Base-by-base conservation (phyloP, 768 basidiomycete species). In the Sporobolomyces roseus region DNA sequence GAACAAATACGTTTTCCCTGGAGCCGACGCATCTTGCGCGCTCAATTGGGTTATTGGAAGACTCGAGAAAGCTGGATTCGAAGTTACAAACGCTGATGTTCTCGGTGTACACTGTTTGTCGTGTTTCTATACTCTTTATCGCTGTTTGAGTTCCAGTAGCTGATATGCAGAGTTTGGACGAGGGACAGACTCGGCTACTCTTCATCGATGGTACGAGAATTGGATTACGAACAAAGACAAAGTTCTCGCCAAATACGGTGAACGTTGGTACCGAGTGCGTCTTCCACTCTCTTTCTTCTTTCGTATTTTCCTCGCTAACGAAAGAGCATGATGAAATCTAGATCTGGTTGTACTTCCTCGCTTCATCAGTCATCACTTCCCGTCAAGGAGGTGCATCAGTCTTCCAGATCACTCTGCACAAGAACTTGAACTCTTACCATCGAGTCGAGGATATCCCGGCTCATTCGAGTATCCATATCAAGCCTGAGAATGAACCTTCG, bases 1-100 rank as follows among this genome's bases (percentile, higher is more conserved):
- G 91, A 93, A 90, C 85, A 93, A 93, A 77, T 98, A 99, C 74
- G 81, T 99, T 77, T 99, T 99, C 87, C 94, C 96, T 51, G 94
- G 94, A 77, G 96, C 94, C 4, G 96, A 99, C 75, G 96, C 96
- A 0, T 91, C 88, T 3, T 91, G 91, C 79, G 90, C 93, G 25
- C 87, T 98, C 35, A 91, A 89, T 46, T 98, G 94, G 94, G 92
- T 96, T 63, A 84, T 99, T 68, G 84, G 81, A 41, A 73, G 82
- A 77, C 78, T 83, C 56, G 93, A 98, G 80, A 81, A 82, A 33
- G 92, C 90, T 66, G 93, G 94, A 68, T 98, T 98, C 74, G 96
- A 99, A 78, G 87, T 98, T 68, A 97, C 96, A 82, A 91, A 89
- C 74, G 82, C 94, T 62, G 96, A 99, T 69, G 94, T 98, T 43